phyloP scores from a whole-genome alignment of 2,329 filamentous ascomycete genomes.

The Aschersonia sp. region DNA sequence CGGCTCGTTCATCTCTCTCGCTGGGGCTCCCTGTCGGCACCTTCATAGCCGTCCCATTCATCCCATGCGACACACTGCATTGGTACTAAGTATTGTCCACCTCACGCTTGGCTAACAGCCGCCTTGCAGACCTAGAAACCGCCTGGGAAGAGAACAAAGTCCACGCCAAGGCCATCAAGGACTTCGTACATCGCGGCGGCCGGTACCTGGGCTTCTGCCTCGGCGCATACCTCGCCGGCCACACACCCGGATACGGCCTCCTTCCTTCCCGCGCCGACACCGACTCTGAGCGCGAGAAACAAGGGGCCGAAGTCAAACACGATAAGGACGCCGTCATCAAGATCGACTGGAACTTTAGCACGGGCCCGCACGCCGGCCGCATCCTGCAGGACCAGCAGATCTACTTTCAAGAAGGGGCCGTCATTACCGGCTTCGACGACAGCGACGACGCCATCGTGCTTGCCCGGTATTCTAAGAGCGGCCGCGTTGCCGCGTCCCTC shows the following conservation, averaged over 20 bases:
- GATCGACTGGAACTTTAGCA: conserved; percentile 11
- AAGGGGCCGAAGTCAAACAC: conserved; percentile 8
- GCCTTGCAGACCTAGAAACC: conserved; percentile 7
- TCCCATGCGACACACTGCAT: background rate
- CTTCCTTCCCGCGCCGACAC: conserved; percentile 7
- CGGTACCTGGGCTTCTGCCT: conserved; percentile 14
- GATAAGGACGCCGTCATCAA: conserved; percentile 10
- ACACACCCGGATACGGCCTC: conserved; percentile 9
- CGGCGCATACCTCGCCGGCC: conserved; percentile 13
- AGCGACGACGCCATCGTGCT: conserved; percentile 6
- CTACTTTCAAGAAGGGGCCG: conserved; percentile 13
- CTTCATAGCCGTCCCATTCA: too few species aligned
- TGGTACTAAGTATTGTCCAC: background rate
- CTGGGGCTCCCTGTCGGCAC: too few species aligned
- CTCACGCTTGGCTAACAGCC: background rate
- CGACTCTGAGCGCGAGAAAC: conserved; percentile 5
- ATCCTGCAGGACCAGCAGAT: conserved; percentile 9
- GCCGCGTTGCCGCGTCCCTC: conserved; percentile 10
- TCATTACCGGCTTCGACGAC: conserved; percentile 8
- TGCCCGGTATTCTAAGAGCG: conserved; percentile 10
- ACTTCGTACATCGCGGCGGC: conserved; percentile 11
- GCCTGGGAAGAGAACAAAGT: conserved; percentile 8
- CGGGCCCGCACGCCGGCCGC: conserved; percentile 6
- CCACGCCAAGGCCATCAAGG: conserved; percentile 5
- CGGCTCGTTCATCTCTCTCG: too few species aligned